phyloP scores from a whole-genome alignment of 805 yeast genomes.

The Maudiozyma bulderi region DNA sequence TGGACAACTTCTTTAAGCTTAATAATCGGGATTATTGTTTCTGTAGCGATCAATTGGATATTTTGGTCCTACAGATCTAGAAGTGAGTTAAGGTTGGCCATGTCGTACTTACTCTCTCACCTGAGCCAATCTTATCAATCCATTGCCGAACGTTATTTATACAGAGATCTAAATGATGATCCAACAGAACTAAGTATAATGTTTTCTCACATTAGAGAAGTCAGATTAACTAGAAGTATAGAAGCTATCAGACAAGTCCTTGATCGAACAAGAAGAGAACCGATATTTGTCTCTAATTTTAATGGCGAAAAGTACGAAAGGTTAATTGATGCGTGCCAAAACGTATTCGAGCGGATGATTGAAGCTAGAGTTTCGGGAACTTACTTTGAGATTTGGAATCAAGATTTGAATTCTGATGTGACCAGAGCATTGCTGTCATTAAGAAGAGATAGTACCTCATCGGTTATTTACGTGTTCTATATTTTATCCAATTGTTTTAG shows the following conservation, averaged over 20 bases:
- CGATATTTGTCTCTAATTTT: constrained; percentile 30
- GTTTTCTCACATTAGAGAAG: constrained; percentile 38
- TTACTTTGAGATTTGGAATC: constrained; percentile 38
- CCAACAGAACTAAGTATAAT: constrained; percentile 38
- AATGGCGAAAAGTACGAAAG: constrained; percentile 27
- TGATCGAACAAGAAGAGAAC: constrained; percentile 30
- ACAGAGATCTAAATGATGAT: constrained; percentile 38
- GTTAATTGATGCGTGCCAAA: constrained; percentile 32
- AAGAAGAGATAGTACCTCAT: constrained; percentile 40
- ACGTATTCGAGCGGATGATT: constrained; percentile 34
- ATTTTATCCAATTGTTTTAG: constrained; percentile 35
- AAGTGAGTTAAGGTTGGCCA: constrained; percentile 32
- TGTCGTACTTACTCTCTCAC: constrained; percentile 33
- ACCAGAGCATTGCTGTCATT: constrained; percentile 34
- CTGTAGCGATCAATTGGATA: constrained; percentile 35
- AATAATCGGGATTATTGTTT: constrained; percentile 30
- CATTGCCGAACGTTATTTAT: constrained; percentile 39
- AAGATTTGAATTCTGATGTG: constrained; percentile 31
- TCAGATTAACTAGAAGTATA: constrained; percentile 37
- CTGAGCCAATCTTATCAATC: constrained; percentile 39
- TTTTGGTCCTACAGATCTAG: constrained; percentile 42
- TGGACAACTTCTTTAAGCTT: constrained; percentile 35
- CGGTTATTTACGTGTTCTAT: constrained; percentile 37
- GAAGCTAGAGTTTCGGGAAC: constrained; percentile 42
- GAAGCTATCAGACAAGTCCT: constrained; percentile 33